Percentiles rank a stretch among this genome's conserved stretches.
phyloP scores from a whole-genome alignment of 257 asterid species.

The Buddleja alternifolia region DNA sequence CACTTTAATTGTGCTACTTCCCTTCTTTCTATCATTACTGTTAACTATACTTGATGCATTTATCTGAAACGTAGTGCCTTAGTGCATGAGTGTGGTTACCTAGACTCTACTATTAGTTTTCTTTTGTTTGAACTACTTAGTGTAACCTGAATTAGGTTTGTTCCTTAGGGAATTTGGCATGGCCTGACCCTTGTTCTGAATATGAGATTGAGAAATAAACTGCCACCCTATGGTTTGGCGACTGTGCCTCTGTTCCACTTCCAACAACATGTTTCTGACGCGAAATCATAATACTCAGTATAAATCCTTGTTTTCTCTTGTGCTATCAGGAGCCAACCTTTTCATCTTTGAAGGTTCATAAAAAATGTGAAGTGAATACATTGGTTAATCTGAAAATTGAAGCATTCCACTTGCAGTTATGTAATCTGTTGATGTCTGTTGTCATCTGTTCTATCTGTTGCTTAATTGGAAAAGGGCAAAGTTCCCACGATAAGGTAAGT shows the following conservation, averaged over 20 bases:
- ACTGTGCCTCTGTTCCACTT: not conserved
- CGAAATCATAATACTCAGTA: not conserved
- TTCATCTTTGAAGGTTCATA: conserved; percentile 14
- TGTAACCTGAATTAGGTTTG: not conserved
- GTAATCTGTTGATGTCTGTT: not conserved
- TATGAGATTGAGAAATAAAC: conserved; percentile 3
- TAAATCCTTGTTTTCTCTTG: not conserved
- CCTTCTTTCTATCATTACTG: not conserved
- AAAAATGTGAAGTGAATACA: not conserved
- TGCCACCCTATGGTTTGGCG: not conserved
- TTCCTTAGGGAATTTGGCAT: not conserved
- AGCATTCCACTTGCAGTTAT: not conserved
- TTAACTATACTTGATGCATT: not conserved
- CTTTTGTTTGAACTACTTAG: not conserved
- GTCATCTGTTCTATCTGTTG: not conserved
- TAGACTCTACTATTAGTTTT: not conserved
- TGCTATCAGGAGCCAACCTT: not conserved
- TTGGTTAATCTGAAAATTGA: not conserved
- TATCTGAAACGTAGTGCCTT: not conserved
- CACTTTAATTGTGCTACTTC: not conserved
- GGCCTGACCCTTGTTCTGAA: not conserved
- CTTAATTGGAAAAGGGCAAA: not conserved
- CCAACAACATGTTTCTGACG: not conserved
- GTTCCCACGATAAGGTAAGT: not conserved
- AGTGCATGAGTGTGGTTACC: not conserved